phyloP scores from a whole-genome alignment of 257 asterid species.

The Gentiana dahurica region DNA sequence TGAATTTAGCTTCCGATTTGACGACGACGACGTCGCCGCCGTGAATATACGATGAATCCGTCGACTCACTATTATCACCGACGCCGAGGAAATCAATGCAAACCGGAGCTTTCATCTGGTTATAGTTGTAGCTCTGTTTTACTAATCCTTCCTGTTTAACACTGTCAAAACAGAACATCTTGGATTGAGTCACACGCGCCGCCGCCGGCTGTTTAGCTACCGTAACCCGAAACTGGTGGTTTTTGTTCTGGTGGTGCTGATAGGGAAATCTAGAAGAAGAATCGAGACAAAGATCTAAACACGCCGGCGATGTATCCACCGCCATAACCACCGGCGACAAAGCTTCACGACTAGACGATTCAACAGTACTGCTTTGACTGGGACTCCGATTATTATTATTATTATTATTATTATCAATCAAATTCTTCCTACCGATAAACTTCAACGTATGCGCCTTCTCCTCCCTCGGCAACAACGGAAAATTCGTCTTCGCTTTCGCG shows the following conservation, averaged over 20 bases:
- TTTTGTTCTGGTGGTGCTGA: neutral
- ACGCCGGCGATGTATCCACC: conserved; percentile 3
- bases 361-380: conserved; percentile 21
- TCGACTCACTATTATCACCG: too few species aligned
- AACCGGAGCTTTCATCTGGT: too few species aligned
- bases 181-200: too few species aligned
- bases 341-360: conserved; percentile 16
- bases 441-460: neutral
- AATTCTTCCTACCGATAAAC: neutral
- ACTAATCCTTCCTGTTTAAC: too few species aligned
- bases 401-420: neutral
- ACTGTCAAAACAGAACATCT: too few species aligned
- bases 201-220: too few species aligned
- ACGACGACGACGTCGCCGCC: too few species aligned
- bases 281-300: conserved; percentile 17
- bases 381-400: conserved; percentile 10
- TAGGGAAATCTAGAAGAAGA: conserved; percentile 9
- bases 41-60: too few species aligned
- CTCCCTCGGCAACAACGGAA: conserved; percentile 5
- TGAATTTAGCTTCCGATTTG: too few species aligned
- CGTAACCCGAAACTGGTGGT: neutral
- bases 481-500: conserved; percentile 21
- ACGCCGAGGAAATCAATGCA: too few species aligned
- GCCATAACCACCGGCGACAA: conserved; percentile 12
- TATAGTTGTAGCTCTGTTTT: too few species aligned